A percentile compares a stretch with the other conserved stretches of the same genome.
Conservation (phyloP, 352 stramenopile genomes). For the Pythium graminicola region DNA sequence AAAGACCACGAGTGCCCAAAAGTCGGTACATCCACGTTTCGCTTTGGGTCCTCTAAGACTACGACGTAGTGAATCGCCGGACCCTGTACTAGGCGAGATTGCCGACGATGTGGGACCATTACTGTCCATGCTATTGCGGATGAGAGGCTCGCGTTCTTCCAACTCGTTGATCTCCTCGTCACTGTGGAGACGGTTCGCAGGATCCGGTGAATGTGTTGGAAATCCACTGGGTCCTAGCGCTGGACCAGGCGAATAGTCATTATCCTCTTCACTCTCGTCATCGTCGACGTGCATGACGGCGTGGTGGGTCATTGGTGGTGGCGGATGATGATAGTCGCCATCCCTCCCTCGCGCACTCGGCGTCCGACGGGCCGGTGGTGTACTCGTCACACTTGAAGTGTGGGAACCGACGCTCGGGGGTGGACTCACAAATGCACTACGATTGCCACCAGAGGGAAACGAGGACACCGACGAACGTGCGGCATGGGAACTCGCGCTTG, state of each 20-base stretch:
- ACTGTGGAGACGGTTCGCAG: not conserved
- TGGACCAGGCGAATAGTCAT: conserved; percentile 2
- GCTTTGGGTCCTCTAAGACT: conserved; percentile 37
- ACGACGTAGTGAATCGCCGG: conserved; percentile 29
- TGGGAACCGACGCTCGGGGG: not conserved
- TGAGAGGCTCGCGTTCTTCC: conserved; percentile 40
- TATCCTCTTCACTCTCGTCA: conserved; percentile 18
- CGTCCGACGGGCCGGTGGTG: not conserved
- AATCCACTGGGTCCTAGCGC: not conserved
- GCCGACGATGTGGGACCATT: conserved; percentile 28
- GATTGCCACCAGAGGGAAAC: too few species aligned
- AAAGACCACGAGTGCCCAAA: conserved; percentile 48
- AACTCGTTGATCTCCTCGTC: conserved; percentile 19
- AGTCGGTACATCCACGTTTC: conserved; percentile 51
- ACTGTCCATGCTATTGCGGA: conserved; percentile 19
- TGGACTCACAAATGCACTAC: too few species aligned
- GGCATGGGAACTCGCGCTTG: not conserved
- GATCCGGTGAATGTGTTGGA: not conserved
- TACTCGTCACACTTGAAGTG: conserved; percentile 1
- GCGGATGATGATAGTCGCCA: conserved; percentile 9
- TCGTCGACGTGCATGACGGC: conserved; percentile 13
- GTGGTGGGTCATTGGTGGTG: not conserved
- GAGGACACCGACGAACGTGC: conserved; percentile 1
- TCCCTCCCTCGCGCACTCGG: not conserved
- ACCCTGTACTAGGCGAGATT: conserved; percentile 45